Base-by-base conservation (phyloP, 2,329 filamentous ascomycete species). In the Pyrenophora seminiperda region DNA sequence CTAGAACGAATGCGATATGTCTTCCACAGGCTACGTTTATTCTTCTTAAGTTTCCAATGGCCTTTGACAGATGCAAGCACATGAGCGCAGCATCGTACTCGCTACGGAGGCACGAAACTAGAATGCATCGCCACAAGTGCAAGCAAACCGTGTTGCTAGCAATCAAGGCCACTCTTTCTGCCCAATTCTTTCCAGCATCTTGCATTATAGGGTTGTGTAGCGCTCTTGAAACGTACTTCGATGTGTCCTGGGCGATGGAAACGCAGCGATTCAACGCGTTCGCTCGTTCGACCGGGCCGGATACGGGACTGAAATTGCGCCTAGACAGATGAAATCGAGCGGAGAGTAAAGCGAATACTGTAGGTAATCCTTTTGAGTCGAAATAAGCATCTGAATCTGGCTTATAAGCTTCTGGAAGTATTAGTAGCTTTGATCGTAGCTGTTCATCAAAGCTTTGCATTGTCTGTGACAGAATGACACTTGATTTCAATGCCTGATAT, bases 261-360 rank as follows among this genome's bases (percentile, higher is more conserved):
- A 87, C 83, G 69, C 93, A 97, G 56, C 88, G 84, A 50, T 92
- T 87, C 20, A 97, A 76, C 1, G 94, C 91, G 5, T 84, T 82
- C 3, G 80, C 74, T 34, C 93, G 84, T 33, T 87, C 83, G 24
- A 87, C 80, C 1, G 78, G 72, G 0, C 86, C 80, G 65, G 88
- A 91, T 7, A 79, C 78, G 0, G 91, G 89, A 0, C 86, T 86
- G 7, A 97, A 79, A 65, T 97, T 97, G 65, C 96, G 91, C 33
- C 94, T 85, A 72, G 96, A 90, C 7, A 99, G 82, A 30, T 94
- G 79, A 22, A 97, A 82, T n/a, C 91, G 87, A 13, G 88, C 87
- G 53, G 90, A 89, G 53, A 96, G 87, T 7, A 97, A 82, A 64
- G 90, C 87, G 24, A 89, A 82, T 7, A 95, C 79, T 0, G 91